Evolutionary conservation across 108 stramenopile species (phyloP), one percentile per base, ranked within the genome.

Genomic region (Cylindrotheca closterium): DNA sequence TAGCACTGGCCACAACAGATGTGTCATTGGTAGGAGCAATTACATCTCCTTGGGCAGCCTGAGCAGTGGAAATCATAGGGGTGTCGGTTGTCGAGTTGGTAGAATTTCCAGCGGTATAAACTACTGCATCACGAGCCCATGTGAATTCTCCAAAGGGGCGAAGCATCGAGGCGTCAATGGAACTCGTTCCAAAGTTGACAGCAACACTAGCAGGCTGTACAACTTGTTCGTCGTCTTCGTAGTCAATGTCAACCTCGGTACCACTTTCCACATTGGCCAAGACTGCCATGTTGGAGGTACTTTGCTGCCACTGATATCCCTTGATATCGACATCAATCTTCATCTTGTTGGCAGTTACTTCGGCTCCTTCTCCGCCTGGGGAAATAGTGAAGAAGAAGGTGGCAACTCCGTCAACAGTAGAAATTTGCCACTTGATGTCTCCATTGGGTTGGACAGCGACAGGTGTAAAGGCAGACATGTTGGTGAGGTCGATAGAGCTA

Each of bases 261-360:
- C 46, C 29, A 30, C 65, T 37, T 27, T 60, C 65, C 8, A 74
- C 27, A 2, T 34, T 46, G 22, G 67, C 10, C 27, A 74, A 32
- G 30, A 58, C 65, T 18, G 67, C 65, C n/a, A 37, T 67, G 7
- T 57, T 67, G 22, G 67, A 51, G 27, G 48, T 37, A 15, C 24
- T 12, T 2, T 17, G 46, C 27, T 24, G 28, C 73, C 73, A 74
- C n/a, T 58, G 65, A 53, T 61, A 74, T 50, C 53, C 30, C n/a
- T 45, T 46, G 28, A 74, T 22, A 27, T 31, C 28, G 47, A 74
- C 42, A 29, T 74, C 73, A 67, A 74, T 74, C 42, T 74, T 74
- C 73, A 74, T 74, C 29, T 58, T 60, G 65, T 67, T 74, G 55
- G 71, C 56, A 37, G 63, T 58, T 19, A 72, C 19, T 2, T 47